Percentiles rank a stretch among this genome's conserved stretches.
Conservation (phyloP, 495 filamentous ascomycete genomes). For the Pseudoneurospora amorphoporcata region DNA sequence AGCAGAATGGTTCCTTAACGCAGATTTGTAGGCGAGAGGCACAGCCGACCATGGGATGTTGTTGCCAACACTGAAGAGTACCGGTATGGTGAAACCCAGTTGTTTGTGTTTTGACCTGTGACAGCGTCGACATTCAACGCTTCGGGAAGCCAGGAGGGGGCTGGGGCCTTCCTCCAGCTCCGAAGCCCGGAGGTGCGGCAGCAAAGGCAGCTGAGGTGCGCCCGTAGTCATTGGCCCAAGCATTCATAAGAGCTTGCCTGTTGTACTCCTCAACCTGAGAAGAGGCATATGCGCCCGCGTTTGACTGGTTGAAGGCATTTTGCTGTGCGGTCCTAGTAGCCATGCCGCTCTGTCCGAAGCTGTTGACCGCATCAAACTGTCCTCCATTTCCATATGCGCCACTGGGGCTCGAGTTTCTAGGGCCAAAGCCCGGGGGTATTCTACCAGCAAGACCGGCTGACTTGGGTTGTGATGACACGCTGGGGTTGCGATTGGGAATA, state of each 20-base stretch:
- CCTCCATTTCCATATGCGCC: background rate
- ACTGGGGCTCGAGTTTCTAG: background rate
- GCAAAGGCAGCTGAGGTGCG: background rate
- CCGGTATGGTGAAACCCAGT: background rate
- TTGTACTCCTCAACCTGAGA: constrained; percentile 2
- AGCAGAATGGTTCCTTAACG: background rate
- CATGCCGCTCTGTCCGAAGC: background rate
- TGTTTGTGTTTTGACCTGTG: background rate
- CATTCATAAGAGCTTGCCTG: constrained; percentile 2
- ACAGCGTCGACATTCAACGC: background rate
- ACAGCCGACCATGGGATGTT: background rate
- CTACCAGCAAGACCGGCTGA: background rate
- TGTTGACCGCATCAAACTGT: background rate
- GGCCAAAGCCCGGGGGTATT: constrained; percentile 1
- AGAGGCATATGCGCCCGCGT: background rate
- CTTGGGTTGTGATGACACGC: background rate
- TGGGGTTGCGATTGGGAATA: constrained; percentile 1
- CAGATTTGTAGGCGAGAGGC: background rate
- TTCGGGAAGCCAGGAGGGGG: background rate
- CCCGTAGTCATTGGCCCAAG: constrained; percentile 5
- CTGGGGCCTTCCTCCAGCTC: background rate
- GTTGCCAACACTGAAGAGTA: background rate
- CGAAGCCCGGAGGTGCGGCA: background rate
- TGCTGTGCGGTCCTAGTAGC: background rate
- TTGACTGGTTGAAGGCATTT: background rate